Percentiles rank a stretch among this genome's conserved stretches.
Conservation (phyloP, 352 stramenopile species). For the Phytophthora agathidicida region DNA sequence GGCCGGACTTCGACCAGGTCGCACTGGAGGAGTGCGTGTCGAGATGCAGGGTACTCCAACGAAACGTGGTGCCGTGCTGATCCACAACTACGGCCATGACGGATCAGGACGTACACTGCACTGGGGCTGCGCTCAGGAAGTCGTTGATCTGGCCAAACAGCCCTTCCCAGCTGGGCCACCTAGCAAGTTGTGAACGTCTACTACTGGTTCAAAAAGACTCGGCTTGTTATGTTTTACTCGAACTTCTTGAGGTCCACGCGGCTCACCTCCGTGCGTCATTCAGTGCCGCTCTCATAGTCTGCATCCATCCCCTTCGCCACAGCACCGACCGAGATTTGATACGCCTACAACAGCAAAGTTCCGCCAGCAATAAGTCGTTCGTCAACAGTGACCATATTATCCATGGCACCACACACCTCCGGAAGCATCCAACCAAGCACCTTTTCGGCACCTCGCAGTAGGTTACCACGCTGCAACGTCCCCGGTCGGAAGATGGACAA, state of each 20-base stretch:
- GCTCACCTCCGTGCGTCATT: slow-evolving; percentile 53
- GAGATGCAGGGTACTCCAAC: slow-evolving; percentile 44
- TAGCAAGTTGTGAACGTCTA: slow-evolving; percentile 14
- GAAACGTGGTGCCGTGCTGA: slow-evolving; percentile 41
- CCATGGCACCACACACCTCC: slow-evolving; percentile 39
- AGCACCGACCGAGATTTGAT: slow-evolving; percentile 49
- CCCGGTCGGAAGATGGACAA: slow-evolving; percentile 66
- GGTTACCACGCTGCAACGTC: slow-evolving; percentile 61
- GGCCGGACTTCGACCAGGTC: slow-evolving; percentile 56
- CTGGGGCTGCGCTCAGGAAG: slow-evolving; percentile 67
- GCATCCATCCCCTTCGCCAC: slow-evolving; percentile 73
- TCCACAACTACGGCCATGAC: slow-evolving; percentile 77
- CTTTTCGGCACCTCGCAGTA: slow-evolving; percentile 61
- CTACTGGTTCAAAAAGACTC: background rate
- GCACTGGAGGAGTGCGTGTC: slow-evolving; percentile 49
- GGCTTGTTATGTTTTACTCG: slow-evolving; percentile 19
- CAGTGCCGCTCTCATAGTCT: slow-evolving; percentile 63
- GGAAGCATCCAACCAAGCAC: slow-evolving; percentile 56
- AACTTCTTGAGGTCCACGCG: slow-evolving; percentile 65
- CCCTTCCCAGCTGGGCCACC: slow-evolving; percentile 2
- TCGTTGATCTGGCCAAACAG: slow-evolving; percentile 41
- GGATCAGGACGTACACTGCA: slow-evolving; percentile 75
- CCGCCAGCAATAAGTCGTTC: background rate
- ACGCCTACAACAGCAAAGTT: slow-evolving; percentile 19
- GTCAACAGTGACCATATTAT: background rate